Evolutionary conservation across 2,329 filamentous ascomycete species (phyloP), one percentile per base, ranked within the genome.

Genomic region (Fonsecaea pugnacius): DNA sequence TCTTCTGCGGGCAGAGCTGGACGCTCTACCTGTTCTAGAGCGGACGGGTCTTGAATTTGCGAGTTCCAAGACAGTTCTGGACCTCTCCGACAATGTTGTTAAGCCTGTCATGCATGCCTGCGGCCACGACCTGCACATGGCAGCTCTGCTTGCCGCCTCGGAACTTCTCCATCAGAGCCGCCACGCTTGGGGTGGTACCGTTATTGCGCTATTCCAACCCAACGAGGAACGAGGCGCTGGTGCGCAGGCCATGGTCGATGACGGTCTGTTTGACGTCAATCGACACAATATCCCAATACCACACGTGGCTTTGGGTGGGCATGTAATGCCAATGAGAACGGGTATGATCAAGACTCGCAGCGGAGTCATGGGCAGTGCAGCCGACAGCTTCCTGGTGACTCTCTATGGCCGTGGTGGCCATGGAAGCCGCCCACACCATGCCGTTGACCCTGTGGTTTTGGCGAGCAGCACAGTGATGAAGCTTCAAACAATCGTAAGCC

Each of bases 181-280:
- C 27, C 68, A 79, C 0, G 27, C 67, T 0, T 91, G 89, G 88
- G 76, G 72, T 14, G 88, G 89, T 0, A 90, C 87, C 0, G 67
- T 91, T n/a, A 75, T 91, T 2, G 72, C 88, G 3, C 74, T 86
- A 1, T 91, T 91, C 72, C 89, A 91, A 70, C 88, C 88, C 0
- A 83, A 84, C 1, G 88, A 91, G 72, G 88, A 91, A 73, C 78
- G 82, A 1, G 86, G 83, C 0, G 81, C 78, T 0, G 88, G 89
- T 0, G 89, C 89, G 0, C 81, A 82, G 74, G 76, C 85, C 21
- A 89, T 88, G 85, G 78, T 89, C 2, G 80, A 84, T 38, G 84
- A 85, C 69, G 84, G 85, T 0, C 74, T 87, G 43, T 87, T 74
- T 78, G 82, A 72, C 73, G 68, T 2, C 6, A 40, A 21, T 18